Evolutionary conservation across 345 rosid genomes (phyloP).

Genomic region (Cardamine occulta): DNA sequence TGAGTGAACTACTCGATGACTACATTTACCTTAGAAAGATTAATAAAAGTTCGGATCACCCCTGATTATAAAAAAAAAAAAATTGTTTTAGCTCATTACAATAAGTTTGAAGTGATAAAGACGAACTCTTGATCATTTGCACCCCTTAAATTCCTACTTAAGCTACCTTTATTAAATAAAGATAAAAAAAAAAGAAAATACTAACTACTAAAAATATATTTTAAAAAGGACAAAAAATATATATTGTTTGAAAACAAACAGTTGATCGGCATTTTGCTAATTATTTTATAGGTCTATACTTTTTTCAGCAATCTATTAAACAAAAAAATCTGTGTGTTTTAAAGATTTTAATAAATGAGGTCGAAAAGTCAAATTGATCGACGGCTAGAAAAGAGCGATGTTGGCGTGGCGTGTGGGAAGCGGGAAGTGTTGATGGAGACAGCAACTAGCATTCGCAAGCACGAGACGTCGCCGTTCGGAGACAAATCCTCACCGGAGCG

Average conservation of each 20-base stretch:
- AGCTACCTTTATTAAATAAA: not conserved
- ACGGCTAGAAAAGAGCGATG: constrained; percentile 34
- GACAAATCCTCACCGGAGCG: constrained; percentile 34
- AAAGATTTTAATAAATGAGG: not conserved
- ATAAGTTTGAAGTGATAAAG: constrained; percentile 6
- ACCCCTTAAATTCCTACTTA: not conserved
- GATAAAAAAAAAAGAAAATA: not conserved
- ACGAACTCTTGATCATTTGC: not conserved
- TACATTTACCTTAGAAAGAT: too few relatives aligned
- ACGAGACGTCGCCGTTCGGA: constrained; percentile 39
- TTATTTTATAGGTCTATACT: not conserved
- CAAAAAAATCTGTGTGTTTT: not conserved
- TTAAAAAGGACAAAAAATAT: not conserved
- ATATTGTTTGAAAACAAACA: not conserved
- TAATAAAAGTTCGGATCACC: too few relatives aligned
- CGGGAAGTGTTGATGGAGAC: constrained; percentile 32
- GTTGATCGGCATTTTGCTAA: not conserved
- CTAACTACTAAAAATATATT: not conserved
- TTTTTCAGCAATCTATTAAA: not conserved
- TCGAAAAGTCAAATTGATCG: constrained; percentile 34
- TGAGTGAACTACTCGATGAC: too few relatives aligned
- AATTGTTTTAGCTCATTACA: not conserved
- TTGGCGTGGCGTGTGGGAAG: constrained; percentile 45
- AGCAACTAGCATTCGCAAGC: constrained; percentile 23
- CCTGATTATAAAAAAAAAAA: too few relatives aligned